Conservation (phyloP, 352 stramenopile genomes). For the Pelagophyceae sp. region DNA sequence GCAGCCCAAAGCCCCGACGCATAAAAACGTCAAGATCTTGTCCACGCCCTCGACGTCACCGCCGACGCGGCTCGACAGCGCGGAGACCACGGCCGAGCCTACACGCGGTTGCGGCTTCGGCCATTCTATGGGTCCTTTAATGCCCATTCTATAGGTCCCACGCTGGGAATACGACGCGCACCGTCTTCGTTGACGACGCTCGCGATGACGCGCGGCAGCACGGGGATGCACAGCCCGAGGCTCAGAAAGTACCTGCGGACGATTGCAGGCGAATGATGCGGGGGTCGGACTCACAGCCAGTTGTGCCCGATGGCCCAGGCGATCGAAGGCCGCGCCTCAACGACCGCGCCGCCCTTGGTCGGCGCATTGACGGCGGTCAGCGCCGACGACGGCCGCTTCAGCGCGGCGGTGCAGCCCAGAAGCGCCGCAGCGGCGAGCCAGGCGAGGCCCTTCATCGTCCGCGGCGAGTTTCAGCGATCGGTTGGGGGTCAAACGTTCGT, state of each 20-base stretch:
- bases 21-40: constrained; percentile 68
- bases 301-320: constrained; percentile 33
- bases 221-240: constrained; percentile 34
- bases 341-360: too few relatives aligned
- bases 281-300: too few relatives aligned
- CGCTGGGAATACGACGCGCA: background rate
- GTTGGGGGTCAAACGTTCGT: too few relatives aligned
- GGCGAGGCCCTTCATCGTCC: too few relatives aligned
- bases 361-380: too few relatives aligned
- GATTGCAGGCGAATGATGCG: too few relatives aligned
- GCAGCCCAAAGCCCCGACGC: constrained; percentile 57
- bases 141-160: too few relatives aligned
- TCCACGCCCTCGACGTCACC: constrained; percentile 35
- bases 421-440: too few relatives aligned
- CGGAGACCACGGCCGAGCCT: background rate
- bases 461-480: too few relatives aligned
- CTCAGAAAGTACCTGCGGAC: constrained; percentile 36
- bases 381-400: too few relatives aligned
- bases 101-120: too few relatives aligned
- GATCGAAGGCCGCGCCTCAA: background rate
- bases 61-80: constrained; percentile 9
- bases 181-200: constrained; percentile 4
- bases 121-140: too few relatives aligned
- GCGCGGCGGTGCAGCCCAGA: background rate
- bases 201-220: constrained; percentile 29